phyloP scores from a whole-genome alignment of 2,329 filamentous ascomycete species.

The Trichoderma atroviride region DNA sequence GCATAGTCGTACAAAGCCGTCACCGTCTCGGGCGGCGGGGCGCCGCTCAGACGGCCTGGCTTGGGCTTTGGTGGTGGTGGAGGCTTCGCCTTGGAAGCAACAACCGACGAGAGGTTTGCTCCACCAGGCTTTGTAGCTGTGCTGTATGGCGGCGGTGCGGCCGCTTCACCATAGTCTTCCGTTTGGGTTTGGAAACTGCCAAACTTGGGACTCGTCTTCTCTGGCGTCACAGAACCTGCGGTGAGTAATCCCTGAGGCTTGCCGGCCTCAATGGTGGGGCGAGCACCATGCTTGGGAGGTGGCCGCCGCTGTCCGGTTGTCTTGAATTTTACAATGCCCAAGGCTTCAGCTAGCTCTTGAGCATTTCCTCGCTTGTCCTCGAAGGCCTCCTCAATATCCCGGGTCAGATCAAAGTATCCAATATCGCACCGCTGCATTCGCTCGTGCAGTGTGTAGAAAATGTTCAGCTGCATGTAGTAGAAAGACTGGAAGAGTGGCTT shows the following conservation, averaged over 20 bases:
- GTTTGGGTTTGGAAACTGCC: constrained; percentile 39
- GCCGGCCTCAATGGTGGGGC: constrained; percentile 53
- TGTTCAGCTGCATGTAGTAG: constrained; percentile 99
- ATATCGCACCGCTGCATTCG: constrained; percentile 98
- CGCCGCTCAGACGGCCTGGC: constrained; percentile 70
- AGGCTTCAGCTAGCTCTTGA: constrained; percentile 78
- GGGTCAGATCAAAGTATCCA: constrained; percentile 91
- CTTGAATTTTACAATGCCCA: constrained; percentile 90
- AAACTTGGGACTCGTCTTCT: constrained; percentile 41
- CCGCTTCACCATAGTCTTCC: constrained; percentile 51
- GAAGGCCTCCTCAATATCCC: constrained; percentile 91
- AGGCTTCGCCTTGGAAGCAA: constrained; percentile 65
- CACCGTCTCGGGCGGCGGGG: constrained; percentile 71
- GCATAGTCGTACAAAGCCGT: constrained; percentile 96
- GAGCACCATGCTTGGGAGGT: constrained; percentile 60
- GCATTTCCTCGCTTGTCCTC: constrained; percentile 85
- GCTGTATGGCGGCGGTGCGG: constrained; percentile 73
- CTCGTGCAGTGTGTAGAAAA: constrained; percentile 98
- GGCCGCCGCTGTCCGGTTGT: constrained; percentile 72
- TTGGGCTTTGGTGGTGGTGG: constrained; percentile 76
- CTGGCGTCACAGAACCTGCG: constrained; percentile 41
- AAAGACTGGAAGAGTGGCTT: constrained; percentile 97
- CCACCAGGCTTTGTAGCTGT: constrained; percentile 32
- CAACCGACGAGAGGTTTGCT: constrained; percentile 43
- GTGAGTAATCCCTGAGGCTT: constrained; percentile 57